These are phyloP conservation scores for Samsoniella hepiali DNA, from an alignment of 2,329 filamentous ascomycete genomes.

Conservation along the genomic window DNA sequence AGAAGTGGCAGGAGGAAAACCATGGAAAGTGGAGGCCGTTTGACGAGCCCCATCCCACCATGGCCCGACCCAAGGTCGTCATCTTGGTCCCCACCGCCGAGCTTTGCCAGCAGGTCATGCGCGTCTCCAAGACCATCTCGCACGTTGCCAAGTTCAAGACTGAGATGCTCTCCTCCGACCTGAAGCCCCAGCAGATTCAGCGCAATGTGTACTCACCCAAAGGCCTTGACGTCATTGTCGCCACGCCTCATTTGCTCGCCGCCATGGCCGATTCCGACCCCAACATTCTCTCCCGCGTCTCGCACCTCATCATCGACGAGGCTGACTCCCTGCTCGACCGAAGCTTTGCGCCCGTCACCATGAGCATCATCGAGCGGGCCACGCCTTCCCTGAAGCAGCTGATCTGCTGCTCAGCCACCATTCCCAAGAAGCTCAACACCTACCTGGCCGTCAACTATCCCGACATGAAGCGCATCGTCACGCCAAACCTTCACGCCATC, in stretches of 20 bases:
- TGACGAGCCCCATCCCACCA: constrained; percentile 67
- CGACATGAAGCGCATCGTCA: constrained; percentile 79
- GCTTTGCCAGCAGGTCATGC: constrained; percentile 82
- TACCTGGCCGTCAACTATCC: constrained; percentile 81
- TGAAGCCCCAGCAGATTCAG: constrained; percentile 75
- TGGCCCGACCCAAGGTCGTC: constrained; percentile 76
- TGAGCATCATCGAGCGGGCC: constrained; percentile 75
- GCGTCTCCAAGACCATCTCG: constrained; percentile 75
- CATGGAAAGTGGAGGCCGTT: constrained; percentile 60
- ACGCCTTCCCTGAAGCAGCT: constrained; percentile 80
- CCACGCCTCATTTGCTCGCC: constrained; percentile 84
- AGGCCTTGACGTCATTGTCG: constrained; percentile 81
- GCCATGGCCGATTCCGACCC: constrained; percentile 88
- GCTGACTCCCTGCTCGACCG: constrained; percentile 94
- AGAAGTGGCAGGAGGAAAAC: constrained; percentile 51
- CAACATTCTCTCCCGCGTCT: constrained; percentile 87
- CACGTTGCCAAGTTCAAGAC: constrained; percentile 86
- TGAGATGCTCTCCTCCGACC: constrained; percentile 74
- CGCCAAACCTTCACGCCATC: constrained; percentile 93
- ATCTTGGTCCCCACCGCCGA: constrained; percentile 91
- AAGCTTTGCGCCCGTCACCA: constrained; percentile 82
- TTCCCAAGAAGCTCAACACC: constrained; percentile 82
- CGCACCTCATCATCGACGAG: constrained; percentile 87
- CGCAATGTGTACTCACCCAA: constrained; percentile 75
- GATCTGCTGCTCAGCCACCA: constrained; percentile 92